Evolutionary conservation across 768 basidiomycete genomes (phyloP).

Genomic region (Psilocybe sp.): DNA sequence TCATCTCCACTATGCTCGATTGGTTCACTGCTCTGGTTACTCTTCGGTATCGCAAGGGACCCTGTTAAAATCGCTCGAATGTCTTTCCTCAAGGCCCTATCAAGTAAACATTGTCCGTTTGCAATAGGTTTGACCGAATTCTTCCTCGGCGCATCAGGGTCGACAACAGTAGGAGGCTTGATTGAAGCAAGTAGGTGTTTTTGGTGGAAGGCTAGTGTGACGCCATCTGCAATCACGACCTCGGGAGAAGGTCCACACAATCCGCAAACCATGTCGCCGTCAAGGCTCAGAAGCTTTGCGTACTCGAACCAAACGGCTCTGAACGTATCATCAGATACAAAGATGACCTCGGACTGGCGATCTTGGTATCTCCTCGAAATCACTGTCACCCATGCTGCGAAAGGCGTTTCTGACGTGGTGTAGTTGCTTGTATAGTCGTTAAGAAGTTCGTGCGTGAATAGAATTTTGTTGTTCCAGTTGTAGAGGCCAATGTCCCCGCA

Average conservation of each 20-base stretch:
- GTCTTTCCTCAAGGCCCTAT: neutral
- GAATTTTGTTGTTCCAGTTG: slow-evolving; percentile 26
- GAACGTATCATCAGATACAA: slow-evolving; percentile 23
- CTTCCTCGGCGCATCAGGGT: slow-evolving; percentile 1
- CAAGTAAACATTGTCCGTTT: slow-evolving; percentile 8
- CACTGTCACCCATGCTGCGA: slow-evolving; percentile 21
- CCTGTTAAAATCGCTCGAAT: no score
- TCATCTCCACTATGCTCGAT: no score
- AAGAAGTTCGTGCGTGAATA: slow-evolving; percentile 27
- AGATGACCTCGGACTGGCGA: slow-evolving; percentile 1
- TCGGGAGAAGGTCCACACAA: slow-evolving; percentile 21
- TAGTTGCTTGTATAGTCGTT: slow-evolving; percentile 27
- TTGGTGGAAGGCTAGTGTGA: slow-evolving; percentile 22
- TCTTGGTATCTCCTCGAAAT: slow-evolving; percentile 15
- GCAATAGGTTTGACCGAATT: neutral
- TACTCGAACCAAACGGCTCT: slow-evolving; percentile 29
- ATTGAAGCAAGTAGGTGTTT: slow-evolving; percentile 21
- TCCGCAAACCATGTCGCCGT: slow-evolving; percentile 18
- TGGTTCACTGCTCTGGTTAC: no score
- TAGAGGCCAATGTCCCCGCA: slow-evolving; percentile 20
- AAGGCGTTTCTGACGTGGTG: slow-evolving; percentile 30
- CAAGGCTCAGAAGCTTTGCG: slow-evolving; percentile 13
- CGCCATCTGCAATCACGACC: slow-evolving; percentile 25
- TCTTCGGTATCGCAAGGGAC: no score
- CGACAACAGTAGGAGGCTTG: slow-evolving; percentile 19